A percentile compares a stretch with the other conserved stretches of the same genome.
These are phyloP conservation scores for Botrytis sinoallii DNA, from an alignment of 2,329 filamentous ascomycete genomes.

Conservation along the genomic window DNA sequence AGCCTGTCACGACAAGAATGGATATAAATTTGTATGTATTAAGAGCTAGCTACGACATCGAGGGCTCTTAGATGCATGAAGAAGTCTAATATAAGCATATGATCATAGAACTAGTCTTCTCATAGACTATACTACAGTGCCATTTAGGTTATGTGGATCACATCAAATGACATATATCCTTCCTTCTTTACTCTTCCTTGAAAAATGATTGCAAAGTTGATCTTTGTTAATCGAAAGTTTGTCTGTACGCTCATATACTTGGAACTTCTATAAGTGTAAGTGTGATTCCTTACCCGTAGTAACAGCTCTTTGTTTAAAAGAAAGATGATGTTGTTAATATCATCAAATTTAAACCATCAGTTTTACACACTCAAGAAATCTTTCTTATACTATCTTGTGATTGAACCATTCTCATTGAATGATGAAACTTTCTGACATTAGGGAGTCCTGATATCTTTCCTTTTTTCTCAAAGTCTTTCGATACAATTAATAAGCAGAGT, in stretches of 20 bases:
- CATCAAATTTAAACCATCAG: background rate
- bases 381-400: background rate
- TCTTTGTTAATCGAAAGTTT: background rate
- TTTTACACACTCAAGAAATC: background rate
- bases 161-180: background rate
- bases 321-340: background rate
- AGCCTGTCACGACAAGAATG: background rate
- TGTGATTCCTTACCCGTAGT: background rate
- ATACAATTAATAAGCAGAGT: background rate
- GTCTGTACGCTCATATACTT: background rate
- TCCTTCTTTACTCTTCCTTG: background rate
- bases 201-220: background rate
- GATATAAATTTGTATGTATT: background rate
- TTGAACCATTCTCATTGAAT: background rate
- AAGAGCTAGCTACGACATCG: background rate
- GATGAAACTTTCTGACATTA: background rate
- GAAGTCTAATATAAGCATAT: no score
- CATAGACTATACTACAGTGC: background rate
- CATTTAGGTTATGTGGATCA: accelerated
- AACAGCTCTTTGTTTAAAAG: background rate
- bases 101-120: background rate
- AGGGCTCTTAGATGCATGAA: no score
- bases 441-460: no score
- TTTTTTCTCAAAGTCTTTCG: background rate
- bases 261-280: accelerated